Conservation (phyloP, 352 stramenopile genomes). For the Thraustochytrium striatum region DNA sequence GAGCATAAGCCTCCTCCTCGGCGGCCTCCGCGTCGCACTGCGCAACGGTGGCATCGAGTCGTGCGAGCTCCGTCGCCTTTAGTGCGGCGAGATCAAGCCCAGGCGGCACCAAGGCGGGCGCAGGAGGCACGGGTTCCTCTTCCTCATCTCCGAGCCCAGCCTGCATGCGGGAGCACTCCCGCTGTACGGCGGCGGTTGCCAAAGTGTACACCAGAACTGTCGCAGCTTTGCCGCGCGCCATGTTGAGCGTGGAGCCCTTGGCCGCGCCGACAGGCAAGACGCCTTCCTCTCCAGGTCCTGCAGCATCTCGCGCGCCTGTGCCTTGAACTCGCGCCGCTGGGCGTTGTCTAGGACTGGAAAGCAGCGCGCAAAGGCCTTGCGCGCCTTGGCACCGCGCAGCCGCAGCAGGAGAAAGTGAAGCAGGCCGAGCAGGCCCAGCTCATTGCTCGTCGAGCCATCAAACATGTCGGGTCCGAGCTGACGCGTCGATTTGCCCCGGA, state of each 20-base stretch:
- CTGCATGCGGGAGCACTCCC: too few relatives aligned
- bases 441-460: slow-evolving; percentile 2
- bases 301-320: background rate
- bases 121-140: too few relatives aligned
- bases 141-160: too few relatives aligned
- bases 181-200: slow-evolving; percentile 1
- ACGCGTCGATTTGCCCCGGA: background rate
- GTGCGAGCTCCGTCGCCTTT: too few relatives aligned
- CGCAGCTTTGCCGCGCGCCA: background rate
- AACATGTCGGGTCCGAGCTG: slow-evolving; percentile 13
- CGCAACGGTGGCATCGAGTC: too few relatives aligned
- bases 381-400: background rate
- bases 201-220: slow-evolving; percentile 4
- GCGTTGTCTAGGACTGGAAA: slow-evolving; percentile 9
- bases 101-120: too few relatives aligned
- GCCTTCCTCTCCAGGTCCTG: background rate
- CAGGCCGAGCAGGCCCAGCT: background rate
- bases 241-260: slow-evolving; percentile 16
- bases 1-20: too few relatives aligned
- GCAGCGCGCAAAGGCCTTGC: background rate
- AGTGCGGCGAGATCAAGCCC: too few relatives aligned
- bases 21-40: too few relatives aligned
- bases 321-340: slow-evolving; percentile 33
- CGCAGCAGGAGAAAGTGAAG: slow-evolving; percentile 21
- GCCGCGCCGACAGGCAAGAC: background rate